A percentile compares a stretch with the other conserved stretches of the same genome.
phyloP scores from a whole-genome alignment of 176 grass and related monocot genomes.

The Chloris gayana region DNA sequence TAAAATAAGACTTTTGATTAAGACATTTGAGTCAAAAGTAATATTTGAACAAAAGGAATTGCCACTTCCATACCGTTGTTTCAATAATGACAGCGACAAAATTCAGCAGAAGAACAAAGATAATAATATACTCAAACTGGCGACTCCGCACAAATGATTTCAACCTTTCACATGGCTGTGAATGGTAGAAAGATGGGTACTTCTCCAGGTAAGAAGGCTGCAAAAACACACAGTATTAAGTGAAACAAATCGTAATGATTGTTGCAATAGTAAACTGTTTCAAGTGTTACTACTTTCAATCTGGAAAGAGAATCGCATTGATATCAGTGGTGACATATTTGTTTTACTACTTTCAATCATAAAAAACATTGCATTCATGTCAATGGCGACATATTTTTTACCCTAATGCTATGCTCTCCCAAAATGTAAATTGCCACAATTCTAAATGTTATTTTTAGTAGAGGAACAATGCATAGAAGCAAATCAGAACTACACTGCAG shows the following conservation, averaged over 20 bases:
- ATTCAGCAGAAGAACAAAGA: conserved; percentile 82
- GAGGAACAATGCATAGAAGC: background rate
- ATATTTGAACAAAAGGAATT: conserved; percentile 29
- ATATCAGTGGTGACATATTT: background rate
- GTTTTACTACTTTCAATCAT: background rate
- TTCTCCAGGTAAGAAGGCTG: conserved; percentile 91
- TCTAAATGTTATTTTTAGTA: background rate
- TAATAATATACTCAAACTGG: conserved; percentile 72
- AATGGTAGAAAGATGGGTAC: conserved; percentile 83
- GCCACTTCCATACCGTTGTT: conserved; percentile 72
- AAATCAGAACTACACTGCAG: background rate
- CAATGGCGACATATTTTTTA: background rate
- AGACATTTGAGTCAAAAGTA: conserved; percentile 25
- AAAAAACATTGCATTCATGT: conserved; percentile 1
- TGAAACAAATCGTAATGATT: conserved; percentile 31
- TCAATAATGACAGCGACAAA: conserved; percentile 92
- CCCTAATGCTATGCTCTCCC: background rate
- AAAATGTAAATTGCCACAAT: conserved; percentile 4
- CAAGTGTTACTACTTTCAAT: background rate
- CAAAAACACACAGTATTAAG: conserved; percentile 53
- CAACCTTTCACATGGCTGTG: conserved; percentile 59
- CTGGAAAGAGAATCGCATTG: background rate
- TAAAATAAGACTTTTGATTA: background rate
- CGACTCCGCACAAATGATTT: conserved; percentile 79
- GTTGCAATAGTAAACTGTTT: background rate